Evolutionary conservation across 2,329 filamentous ascomycete species (phyloP).

Genomic region (Botryotinia globosa): DNA sequence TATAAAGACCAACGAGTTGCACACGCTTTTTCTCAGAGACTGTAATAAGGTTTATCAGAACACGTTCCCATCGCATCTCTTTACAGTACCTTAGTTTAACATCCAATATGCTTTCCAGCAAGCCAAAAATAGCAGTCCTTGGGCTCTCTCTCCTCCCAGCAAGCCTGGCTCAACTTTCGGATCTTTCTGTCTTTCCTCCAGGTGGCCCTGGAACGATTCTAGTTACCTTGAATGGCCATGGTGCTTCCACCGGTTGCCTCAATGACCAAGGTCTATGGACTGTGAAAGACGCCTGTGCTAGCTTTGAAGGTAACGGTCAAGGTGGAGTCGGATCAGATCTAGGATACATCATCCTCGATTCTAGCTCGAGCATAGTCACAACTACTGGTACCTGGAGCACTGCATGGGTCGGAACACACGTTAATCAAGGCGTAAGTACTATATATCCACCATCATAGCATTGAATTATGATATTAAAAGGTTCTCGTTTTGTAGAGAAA

Average conservation of each 20-base stretch:
- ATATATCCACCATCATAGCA: background rate
- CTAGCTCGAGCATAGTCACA: background rate
- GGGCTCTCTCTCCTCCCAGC: background rate
- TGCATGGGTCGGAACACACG: background rate
- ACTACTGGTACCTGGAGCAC: background rate
- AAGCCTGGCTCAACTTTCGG: background rate
- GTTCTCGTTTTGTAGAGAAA: background rate
- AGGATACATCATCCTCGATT: background rate
- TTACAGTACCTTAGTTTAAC: no score
- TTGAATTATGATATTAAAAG: background rate
- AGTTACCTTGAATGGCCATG: background rate
- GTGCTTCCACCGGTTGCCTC: background rate
- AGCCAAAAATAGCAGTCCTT: background rate
- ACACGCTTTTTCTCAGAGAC: background rate
- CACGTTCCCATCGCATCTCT: background rate
- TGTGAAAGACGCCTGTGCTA: background rate
- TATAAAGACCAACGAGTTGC: background rate
- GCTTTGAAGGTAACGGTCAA: background rate
- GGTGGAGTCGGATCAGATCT: background rate
- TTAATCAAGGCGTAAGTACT: background rate
- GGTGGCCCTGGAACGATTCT: background rate
- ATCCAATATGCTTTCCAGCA: background rate
- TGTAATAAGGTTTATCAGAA: background rate
- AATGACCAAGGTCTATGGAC: background rate
- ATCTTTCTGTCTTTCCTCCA: background rate